Evolutionary conservation across 345 rosid species (phyloP).

Genomic region (Populus ilicifolia): DNA sequence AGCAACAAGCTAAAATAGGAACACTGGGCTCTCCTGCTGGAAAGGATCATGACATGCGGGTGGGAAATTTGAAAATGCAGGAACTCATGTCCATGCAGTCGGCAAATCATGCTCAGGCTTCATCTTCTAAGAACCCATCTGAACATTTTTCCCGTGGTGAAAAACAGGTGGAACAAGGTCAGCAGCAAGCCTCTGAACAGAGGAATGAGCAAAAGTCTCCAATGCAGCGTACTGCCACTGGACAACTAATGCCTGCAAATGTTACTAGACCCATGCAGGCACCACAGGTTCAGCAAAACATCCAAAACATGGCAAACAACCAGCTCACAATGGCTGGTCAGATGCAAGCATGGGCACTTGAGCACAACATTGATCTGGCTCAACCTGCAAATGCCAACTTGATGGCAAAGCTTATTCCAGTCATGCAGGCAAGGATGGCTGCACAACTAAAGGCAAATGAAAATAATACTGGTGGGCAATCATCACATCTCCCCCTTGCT

Average conservation of each 20-base stretch:
- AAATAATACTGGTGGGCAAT: constrained; percentile 41
- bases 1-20: constrained; percentile 80
- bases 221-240: constrained; percentile 46
- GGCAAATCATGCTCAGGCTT: constrained; percentile 69
- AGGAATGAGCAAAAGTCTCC: constrained; percentile 57
- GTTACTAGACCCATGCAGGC: constrained; percentile 66
- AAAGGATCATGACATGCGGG: constrained; percentile 64
- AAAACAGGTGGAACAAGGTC: constrained; percentile 61
- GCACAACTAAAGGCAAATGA: constrained; percentile 72
- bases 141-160: constrained; percentile 64
- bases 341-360: constrained; percentile 84
- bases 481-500: constrained; percentile 54
- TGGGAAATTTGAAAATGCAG: constrained; percentile 75
- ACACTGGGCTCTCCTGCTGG: constrained; percentile 45
- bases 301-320: constrained; percentile 56
- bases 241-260: constrained; percentile 57
- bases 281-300: constrained; percentile 53
- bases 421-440: constrained; percentile 81
- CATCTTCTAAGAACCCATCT: constrained; percentile 65
- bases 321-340: constrained; percentile 75
- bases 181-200: constrained; percentile 46
- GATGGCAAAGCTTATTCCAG: constrained; percentile 72
- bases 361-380: constrained; percentile 82
- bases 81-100: constrained; percentile 71
- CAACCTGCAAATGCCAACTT: constrained; percentile 85